phyloP scores from a whole-genome alignment of 768 basidiomycete genomes.

The Nevesoporus exiguus region DNA sequence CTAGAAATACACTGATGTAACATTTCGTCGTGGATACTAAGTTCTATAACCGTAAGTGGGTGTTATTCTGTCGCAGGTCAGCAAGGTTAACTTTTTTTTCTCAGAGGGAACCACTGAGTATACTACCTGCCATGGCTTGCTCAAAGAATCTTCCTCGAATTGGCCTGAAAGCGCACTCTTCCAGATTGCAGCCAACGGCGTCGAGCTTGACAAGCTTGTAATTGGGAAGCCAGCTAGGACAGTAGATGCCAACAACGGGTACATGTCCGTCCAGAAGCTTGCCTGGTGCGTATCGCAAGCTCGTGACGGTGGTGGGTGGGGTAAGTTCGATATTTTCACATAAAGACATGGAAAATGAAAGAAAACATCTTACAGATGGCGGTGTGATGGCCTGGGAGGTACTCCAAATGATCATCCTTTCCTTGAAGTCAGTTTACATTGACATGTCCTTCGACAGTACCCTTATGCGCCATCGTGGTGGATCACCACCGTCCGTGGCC shows the following conservation, averaged over 20 bases:
- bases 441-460: too few relatives aligned
- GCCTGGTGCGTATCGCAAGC: conserved; percentile 58
- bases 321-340: conserved; percentile 37
- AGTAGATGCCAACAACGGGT: conserved; percentile 47
- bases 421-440: too few relatives aligned
- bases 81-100: neutral
- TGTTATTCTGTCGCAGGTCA: neutral
- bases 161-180: conserved; percentile 62
- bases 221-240: conserved; percentile 51
- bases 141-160: conserved; percentile 52
- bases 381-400: conserved; percentile 46
- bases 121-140: conserved; percentile 56
- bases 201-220: conserved; percentile 48
- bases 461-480: too few relatives aligned
- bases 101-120: conserved; percentile 63
- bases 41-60: conserved; percentile 31
- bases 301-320: conserved; percentile 60
- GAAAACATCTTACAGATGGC: conserved; percentile 23
- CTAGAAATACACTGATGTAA: too few relatives aligned
- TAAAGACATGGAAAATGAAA: too few relatives aligned
- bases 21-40: conserved; percentile 5
- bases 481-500: too few relatives aligned
- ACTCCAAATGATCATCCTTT: too few relatives aligned
- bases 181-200: conserved; percentile 49
- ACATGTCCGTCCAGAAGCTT: conserved; percentile 54